Evolutionary conservation across 2,329 filamentous ascomycete genomes (phyloP), one percentile per base, ranked within the genome.

Genomic region (Nigrospora oryzae): DNA sequence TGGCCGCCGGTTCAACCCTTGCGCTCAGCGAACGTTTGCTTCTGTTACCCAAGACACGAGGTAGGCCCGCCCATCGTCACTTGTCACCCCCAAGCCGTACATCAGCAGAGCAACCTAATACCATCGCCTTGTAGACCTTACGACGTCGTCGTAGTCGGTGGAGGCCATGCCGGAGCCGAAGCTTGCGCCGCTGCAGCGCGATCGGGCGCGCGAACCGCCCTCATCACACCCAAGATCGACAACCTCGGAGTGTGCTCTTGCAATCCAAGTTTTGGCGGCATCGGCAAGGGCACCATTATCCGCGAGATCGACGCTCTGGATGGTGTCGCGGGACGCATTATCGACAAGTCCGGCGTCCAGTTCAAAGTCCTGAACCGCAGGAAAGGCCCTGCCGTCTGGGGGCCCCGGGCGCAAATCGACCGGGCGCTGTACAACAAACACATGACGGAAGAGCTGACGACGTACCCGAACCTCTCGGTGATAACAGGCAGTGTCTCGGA

Each of bases 261-360:
- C 69, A 97, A 97, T 62, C 91, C 91, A 2, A 95, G 89, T 51
- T 95, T 98, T 60, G 93, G 93, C 35, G 93, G 93, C n/a, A 97
- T 98, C 55, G 93, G 93, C 38, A 98, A 98, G 63, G 93, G 93
- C 14, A 97, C 88, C 11, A 96, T 98, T 71, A 72, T 98, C 42
- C 83, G 91, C 36, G 93, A 98, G 65, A 84, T 98, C 31, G 93
- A 98, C 68, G 93, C 93, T 0, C 73, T 98, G 48, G 93, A 97
- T 59, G 93, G 93, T 0, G 71, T 98, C 16, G 84, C 89, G 0
- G 90, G 89, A 0, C 79, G 88, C 33, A 84, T 96, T 17, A 89
- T 95, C 47, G 93, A 98, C 67, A 91, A 93, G 62, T 86, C 93
- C 3, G 93, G 89, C 6, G 79, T 96, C n/a, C 91, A 96, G 62